Base-by-base conservation (phyloP, 1,284 basidiomycete species). In the Calocybe gambosa region DNA sequence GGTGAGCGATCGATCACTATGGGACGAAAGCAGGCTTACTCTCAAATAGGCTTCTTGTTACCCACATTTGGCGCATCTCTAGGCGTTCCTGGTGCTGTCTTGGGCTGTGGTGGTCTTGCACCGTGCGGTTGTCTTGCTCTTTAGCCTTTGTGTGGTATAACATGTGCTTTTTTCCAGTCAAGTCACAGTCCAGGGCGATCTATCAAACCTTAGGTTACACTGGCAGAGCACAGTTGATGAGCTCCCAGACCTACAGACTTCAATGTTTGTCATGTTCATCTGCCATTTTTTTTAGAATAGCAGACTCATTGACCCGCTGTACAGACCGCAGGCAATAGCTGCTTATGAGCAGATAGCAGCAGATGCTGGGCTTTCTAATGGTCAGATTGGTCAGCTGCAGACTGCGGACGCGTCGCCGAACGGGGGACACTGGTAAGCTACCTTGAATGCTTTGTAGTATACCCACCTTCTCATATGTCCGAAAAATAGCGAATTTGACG, bases 401-500 rank as follows among this genome's bases (percentile, higher is more conserved):
- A 58, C 55, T 3, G 56, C 51, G 12, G 57, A 55, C 40, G 57
- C 55, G 3, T 55, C 51, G 3, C 49, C 53, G 12, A 51, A 48
- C 8, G 58, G 57, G 3, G 58, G 56, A 4, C 57, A 58, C 42
- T 60, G 56, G 57, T 59, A 10, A 6, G 50, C 44, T 23, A 20
- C 34, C 4, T 19, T 8, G 26, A 31, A 23, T 3, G 23, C 7
- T 21, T 7, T 6, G 13, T 26, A 18, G 21, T 36, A 29, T 25
- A 9, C 25, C 5, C 5, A 10, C 38, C 12, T 7, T 42, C 26
- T 40, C 21, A 33, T 16, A 5, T 43, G 26, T 43, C 26, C 21
- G n/a, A n/a, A n/a, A n/a, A n/a, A 16, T 38, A 59, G 58, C 42
- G 58, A 51, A 51, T 60, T 60, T 45, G 58, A 60, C 45, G 33